Evolutionary conservation across 495 filamentous ascomycete species (phyloP).

Genomic region (Penicillium alfredii): DNA sequence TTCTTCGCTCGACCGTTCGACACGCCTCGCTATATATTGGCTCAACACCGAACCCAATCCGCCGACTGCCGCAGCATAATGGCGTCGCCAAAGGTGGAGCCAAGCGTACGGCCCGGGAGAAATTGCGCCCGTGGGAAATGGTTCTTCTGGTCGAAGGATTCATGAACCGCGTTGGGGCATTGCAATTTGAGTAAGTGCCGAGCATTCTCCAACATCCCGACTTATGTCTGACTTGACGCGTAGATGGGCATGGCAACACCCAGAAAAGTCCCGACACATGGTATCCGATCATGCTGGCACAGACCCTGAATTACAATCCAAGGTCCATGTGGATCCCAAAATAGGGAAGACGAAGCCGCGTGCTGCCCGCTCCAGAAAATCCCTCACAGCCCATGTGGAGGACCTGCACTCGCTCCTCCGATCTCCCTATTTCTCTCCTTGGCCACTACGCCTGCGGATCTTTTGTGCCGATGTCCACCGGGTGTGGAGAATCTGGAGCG

Average conservation of each 20-base stretch:
- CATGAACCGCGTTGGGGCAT: slow-evolving; percentile 72
- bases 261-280: slow-evolving; percentile 69
- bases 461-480: slow-evolving; percentile 63
- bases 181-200: slow-evolving; percentile 84
- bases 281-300: slow-evolving; percentile 40
- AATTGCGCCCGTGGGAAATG: slow-evolving; percentile 91
- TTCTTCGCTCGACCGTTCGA: slow-evolving; percentile 72
- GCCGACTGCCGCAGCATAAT: slow-evolving; percentile 87
- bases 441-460: slow-evolving; percentile 81
- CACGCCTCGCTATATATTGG: slow-evolving; percentile 73
- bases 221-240: slow-evolving; percentile 1
- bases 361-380: slow-evolving; percentile 47
- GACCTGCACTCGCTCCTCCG: slow-evolving; percentile 76
- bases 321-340: slow-evolving; percentile 7
- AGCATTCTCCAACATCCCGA: neutral
- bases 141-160: slow-evolving; percentile 81
- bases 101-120: slow-evolving; percentile 56
- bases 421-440: slow-evolving; percentile 66
- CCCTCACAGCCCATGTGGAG: slow-evolving; percentile 56
- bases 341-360: slow-evolving; percentile 22
- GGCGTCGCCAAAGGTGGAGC: slow-evolving; percentile 75
- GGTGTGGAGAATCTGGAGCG: slow-evolving; percentile 59
- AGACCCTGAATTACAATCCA: slow-evolving; percentile 30
- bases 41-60: slow-evolving; percentile 77
- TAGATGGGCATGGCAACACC: slow-evolving; percentile 58